A percentile compares a stretch with the other conserved stretches of the same genome.
Conservation (phyloP, 768 basidiomycete genomes). For the Lactarius tabidus region DNA sequence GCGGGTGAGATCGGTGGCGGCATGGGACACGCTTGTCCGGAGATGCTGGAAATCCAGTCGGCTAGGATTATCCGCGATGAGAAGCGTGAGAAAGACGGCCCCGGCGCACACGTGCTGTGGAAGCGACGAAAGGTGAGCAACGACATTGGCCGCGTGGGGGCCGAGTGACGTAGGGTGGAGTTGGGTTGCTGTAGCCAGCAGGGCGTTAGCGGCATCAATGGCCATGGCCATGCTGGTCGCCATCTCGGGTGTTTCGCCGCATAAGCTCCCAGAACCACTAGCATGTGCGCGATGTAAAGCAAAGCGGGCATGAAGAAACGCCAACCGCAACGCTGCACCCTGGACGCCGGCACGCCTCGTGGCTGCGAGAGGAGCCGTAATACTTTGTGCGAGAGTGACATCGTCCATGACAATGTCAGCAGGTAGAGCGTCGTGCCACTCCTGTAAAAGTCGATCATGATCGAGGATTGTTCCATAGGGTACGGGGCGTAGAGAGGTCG, state of each 20-base stretch:
- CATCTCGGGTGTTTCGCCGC: conserved; percentile 26
- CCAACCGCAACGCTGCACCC: conserved; percentile 73
- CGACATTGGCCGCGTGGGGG: conserved; percentile 63
- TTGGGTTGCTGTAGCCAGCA: conserved; percentile 74
- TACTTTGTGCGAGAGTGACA: conserved; percentile 64
- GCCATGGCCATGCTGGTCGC: conserved; percentile 61
- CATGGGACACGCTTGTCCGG: conserved; percentile 69
- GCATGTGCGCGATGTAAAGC: conserved; percentile 80
- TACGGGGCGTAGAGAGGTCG: conserved; percentile 69
- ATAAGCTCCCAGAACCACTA: conserved; percentile 29
- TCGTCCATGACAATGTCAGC: conserved; percentile 73
- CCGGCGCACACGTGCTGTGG: conserved; percentile 83
- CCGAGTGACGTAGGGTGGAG: conserved; percentile 72
- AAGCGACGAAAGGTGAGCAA: conserved; percentile 81
- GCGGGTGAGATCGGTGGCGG: conserved; percentile 60
- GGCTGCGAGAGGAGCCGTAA: conserved; percentile 58
- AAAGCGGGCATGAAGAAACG: conserved; percentile 80
- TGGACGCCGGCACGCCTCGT: conserved; percentile 71
- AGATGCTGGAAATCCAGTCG: conserved; percentile 75
- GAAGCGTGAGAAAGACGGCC: conserved; percentile 90
- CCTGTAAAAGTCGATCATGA: conserved; percentile 64
- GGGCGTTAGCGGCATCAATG: conserved; percentile 69
- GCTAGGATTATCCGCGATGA: conserved; percentile 74
- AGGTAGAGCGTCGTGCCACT: conserved; percentile 78
- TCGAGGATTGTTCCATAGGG: conserved; percentile 68